Evolutionary conservation across 179 eudicot species (phyloP).

Genomic region (Heliamphora ciliata): DNA sequence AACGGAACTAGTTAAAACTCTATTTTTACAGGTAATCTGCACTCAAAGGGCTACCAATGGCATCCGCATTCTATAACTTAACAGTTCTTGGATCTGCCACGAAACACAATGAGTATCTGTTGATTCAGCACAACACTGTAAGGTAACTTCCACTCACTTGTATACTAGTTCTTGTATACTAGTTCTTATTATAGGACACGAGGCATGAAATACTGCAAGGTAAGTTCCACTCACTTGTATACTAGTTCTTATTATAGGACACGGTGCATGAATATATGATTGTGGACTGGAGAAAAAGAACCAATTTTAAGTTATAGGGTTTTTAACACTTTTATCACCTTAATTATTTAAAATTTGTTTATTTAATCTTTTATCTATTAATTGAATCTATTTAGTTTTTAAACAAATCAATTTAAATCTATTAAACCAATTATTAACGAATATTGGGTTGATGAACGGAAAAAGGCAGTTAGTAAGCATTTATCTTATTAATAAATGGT

Average conservation of each 20-base stretch:
- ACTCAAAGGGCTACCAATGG: conserved; percentile 10
- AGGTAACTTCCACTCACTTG: conserved; percentile 6
- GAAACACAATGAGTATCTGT: background rate
- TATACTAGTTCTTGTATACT: background rate
- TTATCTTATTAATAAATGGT: too few species aligned
- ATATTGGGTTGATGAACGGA: too few species aligned
- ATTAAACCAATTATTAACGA: too few species aligned
- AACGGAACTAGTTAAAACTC: too few species aligned
- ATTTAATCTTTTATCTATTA: too few species aligned
- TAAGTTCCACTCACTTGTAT: conserved; percentile 5
- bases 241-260: background rate
- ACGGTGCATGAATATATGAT: background rate
- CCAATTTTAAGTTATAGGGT: too few species aligned
- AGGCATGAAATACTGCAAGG: background rate
- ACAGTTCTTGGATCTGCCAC: background rate
- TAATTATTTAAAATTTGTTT: too few species aligned
- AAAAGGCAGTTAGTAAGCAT: too few species aligned
- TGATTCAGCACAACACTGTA: background rate
- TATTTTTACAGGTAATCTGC: background rate
- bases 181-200: background rate
- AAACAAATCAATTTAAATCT: too few species aligned
- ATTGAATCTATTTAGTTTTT: too few species aligned
- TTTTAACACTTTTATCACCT: too few species aligned
- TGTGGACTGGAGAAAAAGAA: background rate
- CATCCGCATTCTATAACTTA: conserved; percentile 12